Conservation (phyloP, 1,139 yeast genomes). For the Trichomonascaceae sp. region DNA sequence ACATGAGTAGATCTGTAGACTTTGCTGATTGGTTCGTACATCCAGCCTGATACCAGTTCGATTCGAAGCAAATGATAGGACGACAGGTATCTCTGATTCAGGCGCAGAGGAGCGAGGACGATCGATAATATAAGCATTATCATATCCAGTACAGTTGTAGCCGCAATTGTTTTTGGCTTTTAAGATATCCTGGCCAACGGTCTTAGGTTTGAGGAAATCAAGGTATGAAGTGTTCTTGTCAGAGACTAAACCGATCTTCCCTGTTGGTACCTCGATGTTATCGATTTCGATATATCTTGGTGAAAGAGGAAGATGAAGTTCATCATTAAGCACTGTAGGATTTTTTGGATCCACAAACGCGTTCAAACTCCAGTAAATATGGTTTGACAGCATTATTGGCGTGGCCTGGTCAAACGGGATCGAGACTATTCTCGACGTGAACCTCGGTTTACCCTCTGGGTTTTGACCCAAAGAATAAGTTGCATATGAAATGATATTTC, state of each 20-base stretch:
- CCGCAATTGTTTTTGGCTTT: constrained; percentile 10
- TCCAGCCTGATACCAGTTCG: constrained; percentile 14
- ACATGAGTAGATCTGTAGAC: constrained; percentile 13
- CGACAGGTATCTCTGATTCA: constrained; percentile 2
- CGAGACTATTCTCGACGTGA: constrained; percentile 41
- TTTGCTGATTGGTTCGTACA: constrained; percentile 12
- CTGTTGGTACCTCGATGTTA: constrained; percentile 13
- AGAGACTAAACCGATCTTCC: constrained; percentile 9
- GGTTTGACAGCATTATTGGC: constrained; percentile 49
- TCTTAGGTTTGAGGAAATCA: constrained; percentile 12
- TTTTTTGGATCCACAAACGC: constrained; percentile 18
- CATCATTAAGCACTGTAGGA: constrained; percentile 8
- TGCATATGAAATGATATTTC: constrained; percentile 40
- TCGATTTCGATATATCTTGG: constrained; percentile 12
- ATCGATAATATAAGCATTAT: constrained; percentile 13
- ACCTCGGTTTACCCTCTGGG: constrained; percentile 24
- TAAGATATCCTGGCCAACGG: constrained; percentile 12
- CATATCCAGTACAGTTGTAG: constrained; percentile 11
- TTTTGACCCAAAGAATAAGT: constrained; percentile 30
- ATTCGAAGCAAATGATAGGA: constrained; percentile 7
- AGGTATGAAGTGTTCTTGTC: constrained; percentile 4
- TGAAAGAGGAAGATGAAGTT: constrained; percentile 13
- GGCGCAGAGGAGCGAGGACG: constrained; percentile 7
- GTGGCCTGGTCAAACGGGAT: constrained; percentile 38
- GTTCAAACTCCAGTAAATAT: constrained; percentile 46